phyloP scores from a whole-genome alignment of 495 filamentous ascomycete species.

The Xanthoparmelia taractica region DNA sequence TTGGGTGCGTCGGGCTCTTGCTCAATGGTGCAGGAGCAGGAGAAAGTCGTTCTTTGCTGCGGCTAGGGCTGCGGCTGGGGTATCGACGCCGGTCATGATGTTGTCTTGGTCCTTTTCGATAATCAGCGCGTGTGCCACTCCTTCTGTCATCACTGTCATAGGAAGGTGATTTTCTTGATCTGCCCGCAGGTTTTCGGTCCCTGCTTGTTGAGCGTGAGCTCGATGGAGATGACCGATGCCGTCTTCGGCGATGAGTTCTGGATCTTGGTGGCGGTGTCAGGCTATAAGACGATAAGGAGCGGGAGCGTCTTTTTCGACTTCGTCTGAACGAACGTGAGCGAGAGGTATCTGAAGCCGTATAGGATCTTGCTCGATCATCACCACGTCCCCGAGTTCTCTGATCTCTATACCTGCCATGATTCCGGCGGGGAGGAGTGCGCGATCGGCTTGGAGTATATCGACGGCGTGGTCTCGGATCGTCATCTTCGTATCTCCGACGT shows the following conservation, averaged over 20 bases:
- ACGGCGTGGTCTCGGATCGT: constrained; percentile 28
- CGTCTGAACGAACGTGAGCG: constrained; percentile 59
- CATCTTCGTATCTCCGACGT: constrained; percentile 30
- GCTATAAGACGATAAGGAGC: constrained; percentile 43
- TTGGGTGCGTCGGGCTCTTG: constrained; percentile 31
- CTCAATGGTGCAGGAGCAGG: constrained; percentile 27
- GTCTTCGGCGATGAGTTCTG: constrained; percentile 14
- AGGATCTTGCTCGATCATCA: constrained; percentile 47
- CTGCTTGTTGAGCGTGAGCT: constrained; percentile 41
- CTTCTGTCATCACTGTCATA: constrained; percentile 36
- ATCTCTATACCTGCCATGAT: constrained; percentile 31
- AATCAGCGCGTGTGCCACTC: constrained; percentile 41
- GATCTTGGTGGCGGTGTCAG: constrained; percentile 32
- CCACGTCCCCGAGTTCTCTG: constrained; percentile 41
- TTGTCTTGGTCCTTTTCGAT: constrained; percentile 39
- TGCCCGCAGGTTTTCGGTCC: constrained; percentile 27
- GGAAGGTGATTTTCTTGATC: constrained; percentile 39
- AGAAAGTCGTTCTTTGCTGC: constrained; percentile 22
- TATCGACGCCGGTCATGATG: constrained; percentile 38
- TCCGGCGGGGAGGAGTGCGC: constrained; percentile 34
- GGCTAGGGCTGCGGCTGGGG: constrained; percentile 38
- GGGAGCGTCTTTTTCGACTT: constrained; percentile 36
- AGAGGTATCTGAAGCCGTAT: constrained; percentile 42
- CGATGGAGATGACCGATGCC: constrained; percentile 23
- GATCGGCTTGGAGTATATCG: constrained; percentile 37